These are phyloP conservation scores for Ceratobasidium sp. DNA, from an alignment of 1,284 basidiomycete genomes.

Conservation along the genomic window DNA sequence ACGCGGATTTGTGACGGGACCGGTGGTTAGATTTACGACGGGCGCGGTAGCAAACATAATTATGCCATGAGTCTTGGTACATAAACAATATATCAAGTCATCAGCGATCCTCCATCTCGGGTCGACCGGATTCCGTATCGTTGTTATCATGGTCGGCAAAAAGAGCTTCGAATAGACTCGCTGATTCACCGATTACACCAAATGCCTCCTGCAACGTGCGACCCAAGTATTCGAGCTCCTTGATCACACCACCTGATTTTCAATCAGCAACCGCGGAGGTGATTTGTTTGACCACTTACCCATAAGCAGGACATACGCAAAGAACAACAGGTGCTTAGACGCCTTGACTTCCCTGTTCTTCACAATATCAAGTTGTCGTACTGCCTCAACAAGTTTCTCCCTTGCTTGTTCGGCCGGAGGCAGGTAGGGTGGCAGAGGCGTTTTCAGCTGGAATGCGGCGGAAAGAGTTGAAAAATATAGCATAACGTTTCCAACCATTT, in stretches of 20 bases:
- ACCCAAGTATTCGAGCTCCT: constrained; percentile 85
- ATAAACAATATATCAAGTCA: neutral
- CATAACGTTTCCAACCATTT: constrained; percentile 95
- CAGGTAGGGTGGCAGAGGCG: constrained; percentile 93
- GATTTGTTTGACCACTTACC: constrained; percentile 52
- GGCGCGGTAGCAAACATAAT: too few species aligned
- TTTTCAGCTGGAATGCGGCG: constrained; percentile 88
- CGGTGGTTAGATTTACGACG: neutral
- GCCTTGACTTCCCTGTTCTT: constrained; percentile 78
- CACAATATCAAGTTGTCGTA: constrained; percentile 87
- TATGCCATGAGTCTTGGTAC: too few species aligned
- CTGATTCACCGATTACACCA: constrained; percentile 81
- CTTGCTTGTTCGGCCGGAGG: constrained; percentile 90
- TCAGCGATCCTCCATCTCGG: constrained; percentile 37
- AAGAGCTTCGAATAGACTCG: constrained; percentile 76
- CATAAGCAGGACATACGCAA: constrained; percentile 95
- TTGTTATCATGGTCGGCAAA: constrained; percentile 57
- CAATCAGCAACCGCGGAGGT: neutral
- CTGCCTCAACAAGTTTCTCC: constrained; percentile 82
- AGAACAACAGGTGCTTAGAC: constrained; percentile 89
- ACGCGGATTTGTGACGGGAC: too few species aligned
- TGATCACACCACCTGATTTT: constrained; percentile 77
- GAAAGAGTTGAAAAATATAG: constrained; percentile 91
- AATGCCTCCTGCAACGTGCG: constrained; percentile 85
- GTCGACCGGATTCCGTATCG: constrained; percentile 20